Evolutionary conservation across 1,139 yeast genomes (phyloP).

Genomic region (Suhomyces maxii): DNA sequence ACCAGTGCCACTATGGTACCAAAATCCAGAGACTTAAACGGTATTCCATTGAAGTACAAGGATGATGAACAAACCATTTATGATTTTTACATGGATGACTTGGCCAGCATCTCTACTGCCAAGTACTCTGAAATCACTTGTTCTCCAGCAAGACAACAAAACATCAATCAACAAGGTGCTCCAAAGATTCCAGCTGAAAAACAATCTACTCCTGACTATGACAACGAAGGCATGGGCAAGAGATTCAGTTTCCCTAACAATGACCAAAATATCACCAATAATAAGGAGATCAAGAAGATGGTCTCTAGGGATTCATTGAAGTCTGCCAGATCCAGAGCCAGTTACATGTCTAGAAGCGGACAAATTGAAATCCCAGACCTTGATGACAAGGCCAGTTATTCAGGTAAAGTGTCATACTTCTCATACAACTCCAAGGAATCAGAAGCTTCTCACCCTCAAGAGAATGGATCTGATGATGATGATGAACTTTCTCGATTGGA

Average conservation of each 20-base stretch:
- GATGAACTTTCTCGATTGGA: constrained; percentile 21
- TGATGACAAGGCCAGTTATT: constrained; percentile 25
- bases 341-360: constrained; percentile 32
- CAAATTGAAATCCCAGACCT: constrained; percentile 49
- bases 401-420: constrained; percentile 21
- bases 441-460: constrained; percentile 17
- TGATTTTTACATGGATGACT: constrained; percentile 15
- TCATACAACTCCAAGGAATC: constrained; percentile 29
- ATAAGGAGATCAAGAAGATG: constrained; percentile 21
- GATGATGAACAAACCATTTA: constrained; percentile 13
- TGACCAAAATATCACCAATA: constrained; percentile 35
- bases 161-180: not conserved
- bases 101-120: constrained; percentile 16
- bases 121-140: constrained; percentile 15
- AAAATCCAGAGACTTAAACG: not conserved
- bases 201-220: constrained; percentile 16
- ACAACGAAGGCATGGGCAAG: constrained; percentile 38
- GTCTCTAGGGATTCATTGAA: constrained; percentile 8
- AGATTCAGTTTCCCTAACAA: constrained; percentile 43
- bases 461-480: constrained; percentile 13
- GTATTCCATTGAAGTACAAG: not conserved
- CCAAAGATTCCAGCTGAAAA: not conserved
- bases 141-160: not conserved
- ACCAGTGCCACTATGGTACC: constrained; percentile 12
- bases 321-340: constrained; percentile 21